Base-by-base conservation (phyloP, 495 filamentous ascomycete genomes). In the Apodospora peruviana region DNA sequence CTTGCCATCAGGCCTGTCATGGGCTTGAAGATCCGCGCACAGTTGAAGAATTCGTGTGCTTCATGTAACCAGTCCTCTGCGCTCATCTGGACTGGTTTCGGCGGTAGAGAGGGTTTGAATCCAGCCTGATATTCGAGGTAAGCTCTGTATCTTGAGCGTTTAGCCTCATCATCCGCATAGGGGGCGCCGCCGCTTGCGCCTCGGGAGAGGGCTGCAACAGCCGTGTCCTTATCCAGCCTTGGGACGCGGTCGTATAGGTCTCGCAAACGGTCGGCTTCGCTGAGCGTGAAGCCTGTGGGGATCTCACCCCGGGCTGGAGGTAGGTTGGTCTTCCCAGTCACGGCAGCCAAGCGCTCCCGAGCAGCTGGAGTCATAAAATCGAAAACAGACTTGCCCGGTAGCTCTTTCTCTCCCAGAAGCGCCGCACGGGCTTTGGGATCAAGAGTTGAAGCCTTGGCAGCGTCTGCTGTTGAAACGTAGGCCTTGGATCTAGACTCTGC, bases 321-420 rank as follows among this genome's bases (percentile, higher is more conserved):
- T 10, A 98, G 76, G 56, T 91, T 80, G 12, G 66, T 60, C 40
- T 83, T 88, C 1, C 90, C 90, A 8, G 89, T 89, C 3, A 82
- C 81, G 40, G 83, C 74, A 14, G 76, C 88, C 51, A 98, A 78
- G 19, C 82, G 81, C 39, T 88, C 84, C 53, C 93, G 82, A 7
- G 88, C 83, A 34, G 86, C 80, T 1, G 90, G 78, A 0, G 88
- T 86, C 67, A 98, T 80, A 71, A 85, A 97, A 64, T 96, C 90
- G 62, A 97, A 98, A 27, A 98, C 84, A 1, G 93, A 97, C 65
- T 96, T 96, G 9, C 88, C 86, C 3, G 90, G 91, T 1, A 98
- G 71, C 36, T 84, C 80, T 22, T 79, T 72, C 64, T 97, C 91
- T 17, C 90, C 90, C 0, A 98, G 73, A 10, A 95, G 71, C 14